A percentile compares a stretch with the other conserved stretches of the same genome.
phyloP scores from a whole-genome alignment of 1,284 basidiomycete genomes.

The Apiotrichum brassicae region DNA sequence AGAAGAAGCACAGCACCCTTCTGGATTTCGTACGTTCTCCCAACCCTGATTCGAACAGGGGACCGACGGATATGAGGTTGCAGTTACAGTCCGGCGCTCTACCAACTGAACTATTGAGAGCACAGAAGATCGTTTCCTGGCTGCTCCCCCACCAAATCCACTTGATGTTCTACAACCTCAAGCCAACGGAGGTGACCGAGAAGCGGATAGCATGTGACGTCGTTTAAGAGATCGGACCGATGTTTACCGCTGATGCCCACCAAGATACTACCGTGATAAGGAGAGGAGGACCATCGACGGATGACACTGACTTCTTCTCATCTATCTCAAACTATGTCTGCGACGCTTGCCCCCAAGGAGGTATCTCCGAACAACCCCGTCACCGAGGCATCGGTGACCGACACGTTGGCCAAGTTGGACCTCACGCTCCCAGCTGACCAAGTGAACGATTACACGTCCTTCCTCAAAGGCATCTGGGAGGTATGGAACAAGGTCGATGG shows the following conservation, averaged over 20 bases:
- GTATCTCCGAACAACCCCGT: slow-evolving; percentile 11
- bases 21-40: neutral
- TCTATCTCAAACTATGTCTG: slow-evolving; percentile 17
- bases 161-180: too few relatives aligned
- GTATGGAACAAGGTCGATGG: slow-evolving; percentile 26
- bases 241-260: neutral
- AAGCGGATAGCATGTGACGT: too few relatives aligned
- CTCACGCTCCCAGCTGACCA: slow-evolving; percentile 7
- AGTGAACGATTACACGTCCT: slow-evolving; percentile 14
- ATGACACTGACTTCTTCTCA: slow-evolving; percentile 54
- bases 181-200: too few relatives aligned
- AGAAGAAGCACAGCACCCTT: neutral
- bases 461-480: slow-evolving; percentile 30
- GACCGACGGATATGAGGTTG: neutral
- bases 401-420: slow-evolving; percentile 18
- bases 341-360: slow-evolving; percentile 17
- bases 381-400: slow-evolving; percentile 14
- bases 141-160: too few relatives aligned
- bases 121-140: too few relatives aligned
- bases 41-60: slow-evolving; percentile 3
- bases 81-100: slow-evolving; percentile 1
- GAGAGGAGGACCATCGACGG: too few relatives aligned
- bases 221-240: too few relatives aligned
- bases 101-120: slow-evolving; percentile 2
- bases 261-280: neutral